Conservation (phyloP, 768 basidiomycete species). For the Pholiota microspora region DNA sequence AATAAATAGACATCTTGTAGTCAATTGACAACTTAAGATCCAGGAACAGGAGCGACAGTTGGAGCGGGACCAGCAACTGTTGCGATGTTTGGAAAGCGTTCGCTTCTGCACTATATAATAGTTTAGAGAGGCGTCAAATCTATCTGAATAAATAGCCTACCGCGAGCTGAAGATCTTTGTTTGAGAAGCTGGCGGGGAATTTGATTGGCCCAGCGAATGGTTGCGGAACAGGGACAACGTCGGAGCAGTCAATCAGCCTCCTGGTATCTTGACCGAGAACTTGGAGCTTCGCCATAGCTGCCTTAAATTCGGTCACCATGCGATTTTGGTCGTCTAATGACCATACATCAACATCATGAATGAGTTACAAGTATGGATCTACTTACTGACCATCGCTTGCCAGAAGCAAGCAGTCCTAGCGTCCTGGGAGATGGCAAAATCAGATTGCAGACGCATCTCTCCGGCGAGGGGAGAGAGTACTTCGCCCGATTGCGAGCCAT, state of each 20-base stretch:
- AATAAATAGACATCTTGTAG: not conserved
- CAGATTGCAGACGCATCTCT: conserved; percentile 38
- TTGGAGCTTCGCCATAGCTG: conserved; percentile 33
- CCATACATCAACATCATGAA: not conserved
- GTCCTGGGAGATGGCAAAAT: conserved; percentile 25
- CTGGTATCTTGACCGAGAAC: conserved; percentile 26
- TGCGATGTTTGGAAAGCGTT: not conserved
- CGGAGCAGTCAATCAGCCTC: conserved; percentile 34
- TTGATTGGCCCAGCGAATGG: conserved; percentile 15
- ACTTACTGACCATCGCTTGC: conserved; percentile 18
- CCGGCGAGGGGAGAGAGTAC: conserved; percentile 31
- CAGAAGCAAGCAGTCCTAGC: conserved; percentile 21
- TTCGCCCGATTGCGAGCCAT: conserved; percentile 24
- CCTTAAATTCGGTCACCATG: conserved; percentile 24
- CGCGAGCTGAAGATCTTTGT: conserved; percentile 18
- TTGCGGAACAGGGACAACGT: conserved; percentile 22
- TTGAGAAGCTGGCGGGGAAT: conserved; percentile 19
- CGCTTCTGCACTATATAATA: not conserved
- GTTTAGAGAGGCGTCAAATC: not conserved
- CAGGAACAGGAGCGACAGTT: conserved; percentile 2
- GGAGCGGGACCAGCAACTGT: conserved; percentile 3
- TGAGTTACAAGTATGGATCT: not conserved
- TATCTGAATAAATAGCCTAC: not conserved
- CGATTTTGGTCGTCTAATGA: conserved; percentile 17
- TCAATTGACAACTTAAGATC: not conserved